Evolutionary conservation across 2,329 filamentous ascomycete species (phyloP).

Genomic region (Cladophialophora immunda): DNA sequence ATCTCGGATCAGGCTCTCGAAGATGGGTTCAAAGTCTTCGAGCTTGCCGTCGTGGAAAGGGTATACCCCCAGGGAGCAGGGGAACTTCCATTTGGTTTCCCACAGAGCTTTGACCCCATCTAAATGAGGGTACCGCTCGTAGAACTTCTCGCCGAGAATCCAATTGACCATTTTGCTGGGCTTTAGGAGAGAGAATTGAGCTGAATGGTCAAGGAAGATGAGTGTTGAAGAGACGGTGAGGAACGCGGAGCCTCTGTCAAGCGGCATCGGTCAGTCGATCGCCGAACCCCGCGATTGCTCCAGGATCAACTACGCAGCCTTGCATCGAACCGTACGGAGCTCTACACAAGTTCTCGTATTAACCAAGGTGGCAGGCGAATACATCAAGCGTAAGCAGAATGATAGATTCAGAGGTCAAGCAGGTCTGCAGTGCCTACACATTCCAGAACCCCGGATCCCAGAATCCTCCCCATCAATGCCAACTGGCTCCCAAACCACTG

Average conservation of each 20-base stretch:
- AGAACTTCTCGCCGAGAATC: constrained; percentile 40
- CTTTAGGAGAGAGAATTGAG: background rate
- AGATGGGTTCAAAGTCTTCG: constrained; percentile 75
- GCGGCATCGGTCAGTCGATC: constrained; percentile 4
- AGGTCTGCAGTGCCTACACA: background rate
- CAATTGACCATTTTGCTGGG: constrained; percentile 34
- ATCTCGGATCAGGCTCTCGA: constrained; percentile 66
- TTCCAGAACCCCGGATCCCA: constrained; percentile 15
- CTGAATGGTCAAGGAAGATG: background rate
- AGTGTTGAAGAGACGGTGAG: constrained; percentile 16
- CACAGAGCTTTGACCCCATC: constrained; percentile 66
- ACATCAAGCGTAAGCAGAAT: background rate
- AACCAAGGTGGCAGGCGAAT: background rate
- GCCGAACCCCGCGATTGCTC: background rate
- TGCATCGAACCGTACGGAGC: background rate
- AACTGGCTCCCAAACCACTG: constrained; percentile 18
- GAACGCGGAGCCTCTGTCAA: background rate
- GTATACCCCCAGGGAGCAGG: constrained; percentile 70
- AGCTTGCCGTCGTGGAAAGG: constrained; percentile 77
- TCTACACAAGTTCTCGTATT: background rate
- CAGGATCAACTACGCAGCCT: too few species aligned
- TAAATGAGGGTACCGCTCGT: constrained; percentile 37
- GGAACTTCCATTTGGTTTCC: constrained; percentile 79
- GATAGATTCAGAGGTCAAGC: constrained; percentile 4
- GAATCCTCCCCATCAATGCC: constrained; percentile 9